Evolutionary conservation across 1,284 basidiomycete species (phyloP).

Genomic region (Porogramme epimiltina): DNA sequence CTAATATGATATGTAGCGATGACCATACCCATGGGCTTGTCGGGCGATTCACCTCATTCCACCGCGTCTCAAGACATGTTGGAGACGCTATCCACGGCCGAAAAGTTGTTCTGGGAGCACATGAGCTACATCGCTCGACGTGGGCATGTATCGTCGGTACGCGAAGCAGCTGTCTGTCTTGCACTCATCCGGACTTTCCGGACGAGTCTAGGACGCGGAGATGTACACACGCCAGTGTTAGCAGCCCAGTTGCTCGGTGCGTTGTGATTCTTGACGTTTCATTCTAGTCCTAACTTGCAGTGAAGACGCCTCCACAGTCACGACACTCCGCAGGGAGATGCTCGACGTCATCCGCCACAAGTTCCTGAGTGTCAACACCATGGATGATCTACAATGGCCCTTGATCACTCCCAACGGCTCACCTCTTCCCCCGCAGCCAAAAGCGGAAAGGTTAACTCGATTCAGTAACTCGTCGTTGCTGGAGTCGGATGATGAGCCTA

Average conservation of each 20-base stretch:
- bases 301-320: conserved; percentile 66
- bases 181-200: conserved; percentile 77
- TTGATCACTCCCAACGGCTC: conserved; percentile 46
- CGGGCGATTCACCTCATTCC: conserved; percentile 44
- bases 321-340: conserved; percentile 83
- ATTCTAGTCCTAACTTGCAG: neutral
- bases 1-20: conserved; percentile 54
- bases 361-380: conserved; percentile 42
- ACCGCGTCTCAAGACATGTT: conserved; percentile 64
- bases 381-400: conserved; percentile 75
- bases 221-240: conserved; percentile 48
- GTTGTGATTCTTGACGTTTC: conserved; percentile 17
- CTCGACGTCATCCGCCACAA: conserved; percentile 71
- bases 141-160: conserved; percentile 69
- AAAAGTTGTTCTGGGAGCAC: conserved; percentile 70
- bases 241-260: conserved; percentile 71
- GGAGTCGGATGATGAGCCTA: conserved; percentile 31
- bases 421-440: conserved; percentile 32
- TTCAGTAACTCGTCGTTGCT: conserved; percentile 24
- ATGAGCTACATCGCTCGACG: conserved; percentile 57
- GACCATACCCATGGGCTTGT: conserved; percentile 81
- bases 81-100: conserved; percentile 62
- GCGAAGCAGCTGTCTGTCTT: conserved; percentile 73
- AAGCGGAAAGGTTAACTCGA: conserved; percentile 13
- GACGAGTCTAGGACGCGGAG: conserved; percentile 72